These are phyloP conservation scores for Sequoia sempervirens DNA, from an alignment of 75 land plant species.

Conservation along the genomic window DNA sequence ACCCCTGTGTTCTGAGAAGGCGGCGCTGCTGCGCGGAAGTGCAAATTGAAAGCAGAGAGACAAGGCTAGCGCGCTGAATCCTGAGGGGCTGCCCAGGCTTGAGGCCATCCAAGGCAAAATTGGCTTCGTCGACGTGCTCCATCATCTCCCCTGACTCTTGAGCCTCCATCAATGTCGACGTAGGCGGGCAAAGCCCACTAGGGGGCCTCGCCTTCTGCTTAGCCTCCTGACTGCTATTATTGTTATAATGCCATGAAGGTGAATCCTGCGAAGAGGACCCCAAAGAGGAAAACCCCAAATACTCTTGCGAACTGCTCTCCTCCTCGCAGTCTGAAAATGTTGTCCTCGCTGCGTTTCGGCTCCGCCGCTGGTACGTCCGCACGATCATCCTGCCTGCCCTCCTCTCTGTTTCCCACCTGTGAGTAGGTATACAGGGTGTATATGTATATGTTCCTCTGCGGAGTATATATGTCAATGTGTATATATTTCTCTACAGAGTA, in stretches of 20 bases:
- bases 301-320: constrained; percentile 33
- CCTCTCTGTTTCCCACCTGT: neutral
- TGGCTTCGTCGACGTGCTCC: constrained; percentile 96
- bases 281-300: constrained; percentile 10
- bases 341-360: constrained; percentile 20
- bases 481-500: neutral
- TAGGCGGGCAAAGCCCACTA: constrained; percentile 25
- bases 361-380: constrained; percentile 72
- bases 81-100: constrained; percentile 71
- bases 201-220: neutral
- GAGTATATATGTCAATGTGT: neutral
- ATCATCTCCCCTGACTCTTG: constrained; percentile 99
- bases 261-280: constrained; percentile 37
- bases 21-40: constrained; percentile 63
- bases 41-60: constrained; percentile 71
- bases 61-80: constrained; percentile 77
- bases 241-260: neutral
- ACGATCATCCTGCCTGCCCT: constrained; percentile 47
- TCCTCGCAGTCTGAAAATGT: constrained; percentile 15
- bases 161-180: constrained; percentile 87
- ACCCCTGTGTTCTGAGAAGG: constrained; percentile 85
- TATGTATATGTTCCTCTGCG: neutral
- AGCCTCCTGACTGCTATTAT: constrained; percentile 5
- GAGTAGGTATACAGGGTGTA: neutral
- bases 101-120: constrained; percentile 96